Evolutionary conservation across 169 alveolate genomes (phyloP).

Genomic region (Hammondia hammondi): DNA sequence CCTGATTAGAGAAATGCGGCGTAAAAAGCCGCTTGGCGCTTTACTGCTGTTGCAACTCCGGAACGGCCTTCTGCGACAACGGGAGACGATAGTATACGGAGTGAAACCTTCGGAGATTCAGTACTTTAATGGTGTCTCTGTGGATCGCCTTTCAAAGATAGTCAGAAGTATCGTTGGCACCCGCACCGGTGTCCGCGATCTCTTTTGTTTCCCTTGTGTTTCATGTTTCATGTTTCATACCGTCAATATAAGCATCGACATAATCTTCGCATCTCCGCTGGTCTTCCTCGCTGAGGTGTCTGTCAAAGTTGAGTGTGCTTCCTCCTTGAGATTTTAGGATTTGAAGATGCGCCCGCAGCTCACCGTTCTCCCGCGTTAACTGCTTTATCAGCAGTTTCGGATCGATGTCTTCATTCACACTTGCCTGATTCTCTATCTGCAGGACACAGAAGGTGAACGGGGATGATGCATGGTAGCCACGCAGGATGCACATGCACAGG

Average conservation of each 20-base stretch:
- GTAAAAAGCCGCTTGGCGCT: no score
- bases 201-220: no score
- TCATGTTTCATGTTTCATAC: neutral
- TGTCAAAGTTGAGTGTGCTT: neutral
- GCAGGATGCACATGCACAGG: neutral
- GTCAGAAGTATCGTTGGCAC: no score
- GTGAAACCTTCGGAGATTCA: no score
- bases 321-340: slow-evolving; percentile 43
- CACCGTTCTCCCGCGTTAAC: slow-evolving; percentile 87
- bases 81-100: no score
- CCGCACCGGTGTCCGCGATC: no score
- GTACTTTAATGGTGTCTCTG: no score
- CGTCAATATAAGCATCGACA: slow-evolving; percentile 82
- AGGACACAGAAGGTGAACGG: neutral
- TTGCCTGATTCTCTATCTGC: slow-evolving; percentile 84
- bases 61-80: no score
- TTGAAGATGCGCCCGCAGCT: slow-evolving; percentile 87
- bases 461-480: neutral
- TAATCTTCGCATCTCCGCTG: slow-evolving; percentile 82
- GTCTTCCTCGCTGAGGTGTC: slow-evolving; percentile 83
- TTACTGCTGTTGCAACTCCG: no score
- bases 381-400: slow-evolving; percentile 87
- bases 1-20: no score
- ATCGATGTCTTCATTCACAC: slow-evolving; percentile 89
- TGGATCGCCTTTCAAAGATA: no score